Evolutionary conservation across 2,329 filamentous ascomycete genomes (phyloP), one percentile per base, ranked within the genome.

Genomic region (Pezicula radicicola): DNA sequence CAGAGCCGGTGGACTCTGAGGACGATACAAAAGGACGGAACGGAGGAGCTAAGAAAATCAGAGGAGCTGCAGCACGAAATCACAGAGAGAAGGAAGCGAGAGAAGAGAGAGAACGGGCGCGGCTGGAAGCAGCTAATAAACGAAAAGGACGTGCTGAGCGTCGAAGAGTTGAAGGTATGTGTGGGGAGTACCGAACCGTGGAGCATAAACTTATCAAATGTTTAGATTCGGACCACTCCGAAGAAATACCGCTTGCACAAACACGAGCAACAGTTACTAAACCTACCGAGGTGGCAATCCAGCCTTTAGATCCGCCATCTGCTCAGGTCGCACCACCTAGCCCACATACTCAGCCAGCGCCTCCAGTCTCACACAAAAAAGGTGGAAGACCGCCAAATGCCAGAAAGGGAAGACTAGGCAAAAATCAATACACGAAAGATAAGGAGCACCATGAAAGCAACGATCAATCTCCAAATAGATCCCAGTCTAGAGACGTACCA

Each of bases 361-460:
- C 76, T 50, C 66, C 77, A 50, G 72, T 67, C 57, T 73, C 77
- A 2, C 76, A 80, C 51, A 89, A 87, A 66, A 87, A 87, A 70
- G 76, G 79, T 64, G 65, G 81, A 52, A 76, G 84, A 63, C 79
- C 83, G 60, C 78, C 84, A 6, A 76, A 80, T 59, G 84, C 87
- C 63, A 85, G 87, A 55, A 83, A 84, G 60, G 84, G 79, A 35
- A 84, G 85, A 52, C 66, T 82, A 53, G 87, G 88, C 16, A 85
- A 88, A 56, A 94, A 93, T 58, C 90, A 94, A 68, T 92, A 93
- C 63, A 92, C 88, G 1, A 88, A 87, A 64, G 87, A 92, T 57
- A 81, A 85, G 43, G 87, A 90, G 45, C 67, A 65, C 5, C 76
- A 78, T 16, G 75, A 66, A 40, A 64, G 59, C n/a, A 58, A 75